Evolutionary conservation across 371 early-diverging fungal genomes (phyloP).

Genomic region (Apophysomyces variabilis): DNA sequence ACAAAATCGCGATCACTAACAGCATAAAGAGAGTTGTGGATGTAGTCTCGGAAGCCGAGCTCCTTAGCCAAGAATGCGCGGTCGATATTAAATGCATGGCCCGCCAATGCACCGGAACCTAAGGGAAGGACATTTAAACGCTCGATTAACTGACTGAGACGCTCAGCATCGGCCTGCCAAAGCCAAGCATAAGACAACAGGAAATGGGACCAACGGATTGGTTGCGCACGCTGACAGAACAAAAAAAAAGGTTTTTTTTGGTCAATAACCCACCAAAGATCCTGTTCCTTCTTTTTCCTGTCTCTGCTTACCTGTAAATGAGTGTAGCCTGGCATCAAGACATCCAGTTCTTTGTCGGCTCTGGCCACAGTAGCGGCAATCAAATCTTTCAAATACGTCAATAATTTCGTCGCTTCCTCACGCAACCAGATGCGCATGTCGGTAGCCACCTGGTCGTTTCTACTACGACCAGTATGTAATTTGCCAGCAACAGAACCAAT

Average conservation of each 20-base stretch:
- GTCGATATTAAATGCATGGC: slow-evolving; percentile 96
- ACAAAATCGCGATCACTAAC: slow-evolving; percentile 96
- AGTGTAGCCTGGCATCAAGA: slow-evolving; percentile 97
- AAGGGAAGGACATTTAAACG: slow-evolving; percentile 88
- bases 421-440: slow-evolving; percentile 96
- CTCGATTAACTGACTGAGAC: slow-evolving; percentile 78
- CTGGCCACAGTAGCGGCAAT: slow-evolving; percentile 75
- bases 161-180: slow-evolving; percentile 87
- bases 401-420: slow-evolving; percentile 70
- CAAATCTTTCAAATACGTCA: slow-evolving; percentile 71
- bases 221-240: slow-evolving; percentile 84
- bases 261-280: background rate
- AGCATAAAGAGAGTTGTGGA: slow-evolving; percentile 88
- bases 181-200: slow-evolving; percentile 88
- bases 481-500: slow-evolving; percentile 94
- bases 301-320: slow-evolving; percentile 79
- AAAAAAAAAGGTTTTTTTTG: background rate
- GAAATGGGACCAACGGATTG: slow-evolving; percentile 95
- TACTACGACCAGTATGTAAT: slow-evolving; percentile 94
- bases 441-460: slow-evolving; percentile 98
- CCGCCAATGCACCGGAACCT: slow-evolving; percentile 95
- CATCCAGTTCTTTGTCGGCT: slow-evolving; percentile 87
- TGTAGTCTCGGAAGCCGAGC: slow-evolving; percentile 83
- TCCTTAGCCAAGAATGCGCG: slow-evolving; percentile 85
- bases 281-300: background rate